Evolutionary conservation across 371 early-diverging fungal genomes (phyloP), one percentile per base, ranked within the genome.

Genomic region (Saksenaea oblongispora): DNA sequence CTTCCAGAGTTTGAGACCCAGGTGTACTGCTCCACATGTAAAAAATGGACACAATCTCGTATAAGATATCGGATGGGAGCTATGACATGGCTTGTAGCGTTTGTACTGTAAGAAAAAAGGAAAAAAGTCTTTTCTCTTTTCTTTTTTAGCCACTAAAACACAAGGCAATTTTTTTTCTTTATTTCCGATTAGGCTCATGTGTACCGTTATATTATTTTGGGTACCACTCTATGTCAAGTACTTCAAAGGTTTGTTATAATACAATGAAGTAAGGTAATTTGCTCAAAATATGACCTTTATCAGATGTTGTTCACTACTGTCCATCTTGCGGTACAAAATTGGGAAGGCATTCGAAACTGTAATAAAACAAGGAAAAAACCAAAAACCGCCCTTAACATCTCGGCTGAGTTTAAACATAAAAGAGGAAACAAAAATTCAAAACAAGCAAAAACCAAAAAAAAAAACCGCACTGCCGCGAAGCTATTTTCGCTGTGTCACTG

Each of bases 191-290:
- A 79, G 79, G 15, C 64, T 79, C 10, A 37, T 73, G 28, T 73
- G 75, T 57, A 79, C 79, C 27, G 70, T 75, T 0, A 44, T 79
- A 27, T 37, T 79, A 13, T 79, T 73, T 53, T 79, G 79, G 79
- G 59, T 79, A 11, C 75, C 79, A 7, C 75, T 79, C 59, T 79
- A 72, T 54, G 74, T 79, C n/a, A 79, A 79, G 31, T 79, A 79
- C 34, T 79, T 75, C 47, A 79, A 79, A 73, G 79, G 79, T 70
- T 70, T 56, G 26, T 18, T 39, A 28, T 26, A 14, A 56, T 41
- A 56, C 18, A 54, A n/a, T 1, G 11, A 36, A 35, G 7, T 36
- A 27, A 34, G 41, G 54, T 17, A 18, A 24, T 31, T 56, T 22
- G 39, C 18, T 26, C 22, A 10, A 47, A 22, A n/a, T 9, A 47